Evolutionary conservation across 2,329 filamentous ascomycete genomes (phyloP), one percentile per base, ranked within the genome.

Genomic region (Aschersonia sp.): DNA sequence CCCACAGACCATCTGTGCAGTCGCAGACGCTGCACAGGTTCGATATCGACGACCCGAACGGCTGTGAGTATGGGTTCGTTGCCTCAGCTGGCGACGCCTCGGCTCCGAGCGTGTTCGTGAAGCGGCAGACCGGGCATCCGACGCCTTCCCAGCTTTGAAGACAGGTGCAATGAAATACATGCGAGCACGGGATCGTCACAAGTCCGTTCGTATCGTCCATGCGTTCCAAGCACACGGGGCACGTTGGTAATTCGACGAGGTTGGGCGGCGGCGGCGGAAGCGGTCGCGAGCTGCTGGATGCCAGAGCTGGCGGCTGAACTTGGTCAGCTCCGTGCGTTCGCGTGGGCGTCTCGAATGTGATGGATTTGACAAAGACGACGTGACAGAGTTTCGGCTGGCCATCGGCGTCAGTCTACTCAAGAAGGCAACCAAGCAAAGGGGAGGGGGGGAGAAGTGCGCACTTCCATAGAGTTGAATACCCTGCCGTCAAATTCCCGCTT

Each of bases 151-250:
- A 98, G 60, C 92, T 97, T 59, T 95, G 86, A 1, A 98, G 72
- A 64, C 92, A 98, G 1, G 83, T 89, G 60, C 92, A 97, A 63
- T 98, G 92, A 60, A 98, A 98, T 46, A 97, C 87, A 58, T 98
- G 92, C 58, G 97, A 90, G 61, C 92, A 98, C 32, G 94, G 82
- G 41, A 97, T 97, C 1, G 92, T 98, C 60, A 98, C 78, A 2
- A 98, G 72, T 0, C 92, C 92, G 0, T 88, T 94, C 0, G 89
- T 96, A 62, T 97, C 90, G 58, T 98, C 92, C 92, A 98, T 98
- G 44, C 90, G 83, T 63, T 98, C 92, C 5, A 98, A 75, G 55
- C 92, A 98, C 8, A 98, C 92, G 0, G 92, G 89, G 54, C 92
- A 98, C 1, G 92, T 97, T 2, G 92, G 92, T 10, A 98, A 70